Conservation (phyloP, 805 yeast genomes). For the Lipomyces chichibuensis region DNA sequence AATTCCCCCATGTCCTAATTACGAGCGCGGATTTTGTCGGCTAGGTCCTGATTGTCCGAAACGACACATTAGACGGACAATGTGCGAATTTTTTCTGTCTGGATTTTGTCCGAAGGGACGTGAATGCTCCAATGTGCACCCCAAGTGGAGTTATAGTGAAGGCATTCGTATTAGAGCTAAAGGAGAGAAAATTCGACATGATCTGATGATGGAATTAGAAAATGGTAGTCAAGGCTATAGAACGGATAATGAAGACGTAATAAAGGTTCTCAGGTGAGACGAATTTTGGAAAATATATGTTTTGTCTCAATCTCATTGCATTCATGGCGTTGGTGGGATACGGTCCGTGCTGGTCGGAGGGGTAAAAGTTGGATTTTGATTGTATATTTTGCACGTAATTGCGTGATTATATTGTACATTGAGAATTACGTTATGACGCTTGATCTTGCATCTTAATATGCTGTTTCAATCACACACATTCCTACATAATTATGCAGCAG, state of each 20-base stretch:
- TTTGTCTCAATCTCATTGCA: background rate
- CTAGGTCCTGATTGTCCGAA: slow-evolving; percentile 85
- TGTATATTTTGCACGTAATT: too few relatives aligned
- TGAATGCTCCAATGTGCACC: slow-evolving; percentile 78
- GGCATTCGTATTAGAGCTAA: slow-evolving; percentile 21
- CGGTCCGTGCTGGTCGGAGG: background rate
- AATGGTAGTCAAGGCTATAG: background rate
- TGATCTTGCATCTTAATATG: too few relatives aligned
- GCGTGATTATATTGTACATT: too few relatives aligned
- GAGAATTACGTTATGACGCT: too few relatives aligned
- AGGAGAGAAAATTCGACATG: slow-evolving; percentile 8
- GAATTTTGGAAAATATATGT: background rate
- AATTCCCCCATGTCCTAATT: slow-evolving; percentile 84
- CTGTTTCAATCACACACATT: too few relatives aligned
- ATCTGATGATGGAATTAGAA: background rate
- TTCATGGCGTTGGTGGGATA: background rate
- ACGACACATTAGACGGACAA: slow-evolving; percentile 72
- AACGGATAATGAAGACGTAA: slow-evolving; percentile 23
- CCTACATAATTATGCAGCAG: too few relatives aligned
- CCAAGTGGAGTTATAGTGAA: slow-evolving; percentile 54
- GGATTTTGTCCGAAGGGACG: slow-evolving; percentile 95
- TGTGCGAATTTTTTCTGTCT: slow-evolving; percentile 78
- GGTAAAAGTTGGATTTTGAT: background rate
- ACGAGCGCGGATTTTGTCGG: slow-evolving; percentile 86
- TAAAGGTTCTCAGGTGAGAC: slow-evolving; percentile 22